Base-by-base conservation (phyloP, 345 rosid species). In the Carallia brachiata region DNA sequence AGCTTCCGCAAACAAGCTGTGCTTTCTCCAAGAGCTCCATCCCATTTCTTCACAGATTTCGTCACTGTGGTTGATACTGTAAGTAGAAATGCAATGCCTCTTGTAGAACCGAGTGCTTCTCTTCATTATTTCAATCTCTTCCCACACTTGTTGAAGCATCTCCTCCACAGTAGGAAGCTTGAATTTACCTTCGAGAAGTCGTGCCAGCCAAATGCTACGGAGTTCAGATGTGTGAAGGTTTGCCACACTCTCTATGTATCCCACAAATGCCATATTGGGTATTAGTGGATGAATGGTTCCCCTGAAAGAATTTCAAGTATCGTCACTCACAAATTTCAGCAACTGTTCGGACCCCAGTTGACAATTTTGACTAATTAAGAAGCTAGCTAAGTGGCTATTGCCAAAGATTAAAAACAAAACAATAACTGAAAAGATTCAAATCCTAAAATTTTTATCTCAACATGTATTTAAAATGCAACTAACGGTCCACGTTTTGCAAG, bases 51-150 rank as follows among this genome's bases (percentile, higher is more conserved):
- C 75, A 69, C 97, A 93, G 57, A 93, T 70, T 60, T 88, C 97
- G 70, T 93, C 96, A 0, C 87, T 84, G 71, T 91, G 96, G 62
- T 88, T 87, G 81, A 93, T 93, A 76, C 98, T 93, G 77, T 76
- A 91, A 17, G 98, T 91, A 18, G 98, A 87, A 23, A 91, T 91
- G 82, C 98, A 93, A 55, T 89, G 92, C 74, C 91, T 86, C 70
- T 88, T 84, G 75, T 89, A 88, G 72, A 91, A 93, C 76, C 97
- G 83, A 52, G 90, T 87, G 1, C 88, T 78, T 72, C 80, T 81
- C 87, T 73, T 84, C 78, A 73, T 81, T 12, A 87, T 82, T 54
- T 87, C 87, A 68, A 83, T 77, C 81, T 91, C 98, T 63, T 79
- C 79, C 1, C 54, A 61, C 36, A 73, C 78, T 54, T 84, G 84